phyloP scores from a whole-genome alignment of 176 grass and related monocot species.

The Echinochloa phyllopogon region DNA sequence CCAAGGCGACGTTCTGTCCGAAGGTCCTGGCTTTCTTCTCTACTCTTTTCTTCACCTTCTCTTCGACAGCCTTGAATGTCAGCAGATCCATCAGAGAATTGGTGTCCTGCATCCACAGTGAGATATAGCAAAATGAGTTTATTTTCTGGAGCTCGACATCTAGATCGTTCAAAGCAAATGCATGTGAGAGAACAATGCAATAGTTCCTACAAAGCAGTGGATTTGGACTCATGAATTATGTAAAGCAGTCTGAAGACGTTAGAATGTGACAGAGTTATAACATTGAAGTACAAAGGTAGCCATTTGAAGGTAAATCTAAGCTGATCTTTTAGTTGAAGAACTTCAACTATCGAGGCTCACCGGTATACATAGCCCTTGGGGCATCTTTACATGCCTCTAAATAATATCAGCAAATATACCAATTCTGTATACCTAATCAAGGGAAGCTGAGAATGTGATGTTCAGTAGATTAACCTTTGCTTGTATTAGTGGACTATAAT shows the following conservation, averaged over 20 bases:
- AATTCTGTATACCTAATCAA: background rate
- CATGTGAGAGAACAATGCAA: background rate
- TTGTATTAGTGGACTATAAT: conserved; percentile 74
- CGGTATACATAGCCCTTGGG: conserved; percentile 6
- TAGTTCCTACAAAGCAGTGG: background rate
- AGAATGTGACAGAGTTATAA: background rate
- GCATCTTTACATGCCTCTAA: background rate
- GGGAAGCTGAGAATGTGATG: background rate
- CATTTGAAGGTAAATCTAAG: background rate
- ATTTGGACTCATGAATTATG: background rate
- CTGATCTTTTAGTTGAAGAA: background rate
- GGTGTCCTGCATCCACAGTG: conserved; percentile 57
- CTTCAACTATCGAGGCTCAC: background rate
- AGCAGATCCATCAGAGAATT: conserved; percentile 82
- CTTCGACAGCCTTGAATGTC: conserved; percentile 83
- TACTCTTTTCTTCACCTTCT: conserved; percentile 87
- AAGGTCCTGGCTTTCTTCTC: conserved; percentile 87
- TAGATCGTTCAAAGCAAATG: background rate
- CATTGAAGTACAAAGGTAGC: background rate
- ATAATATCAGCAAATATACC: conserved; percentile 25
- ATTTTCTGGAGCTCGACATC: background rate
- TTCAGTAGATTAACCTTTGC: conserved; percentile 62
- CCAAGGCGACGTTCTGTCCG: conserved; percentile 74
- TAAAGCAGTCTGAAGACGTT: background rate
- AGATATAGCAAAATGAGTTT: conserved; percentile 18